A percentile compares a stretch with the other conserved stretches of the same genome.
phyloP scores from a whole-genome alignment of 371 early-diverging fungal genomes.

The Mucor saturninus region DNA sequence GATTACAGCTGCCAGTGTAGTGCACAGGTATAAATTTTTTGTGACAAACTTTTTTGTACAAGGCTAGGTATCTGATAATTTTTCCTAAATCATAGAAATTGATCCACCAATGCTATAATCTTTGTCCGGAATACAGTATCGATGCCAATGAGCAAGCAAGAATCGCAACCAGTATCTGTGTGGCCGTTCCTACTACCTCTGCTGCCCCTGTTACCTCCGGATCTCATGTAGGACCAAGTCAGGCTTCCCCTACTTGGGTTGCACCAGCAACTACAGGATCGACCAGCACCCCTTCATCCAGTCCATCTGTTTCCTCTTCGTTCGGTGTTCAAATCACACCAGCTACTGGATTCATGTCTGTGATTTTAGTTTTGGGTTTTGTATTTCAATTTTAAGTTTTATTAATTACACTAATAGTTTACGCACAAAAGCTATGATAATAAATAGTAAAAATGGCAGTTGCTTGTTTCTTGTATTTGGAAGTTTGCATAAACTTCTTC shows the following conservation, averaged over 20 bases:
- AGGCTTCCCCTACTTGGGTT: slow-evolving; percentile 9
- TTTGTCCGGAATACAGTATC: slow-evolving; percentile 34
- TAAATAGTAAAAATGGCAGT: no score
- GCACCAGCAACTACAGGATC: slow-evolving; percentile 12
- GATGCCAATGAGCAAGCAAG: slow-evolving; percentile 32
- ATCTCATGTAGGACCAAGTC: slow-evolving; percentile 4
- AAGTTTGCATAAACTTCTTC: no score
- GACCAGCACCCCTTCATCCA: slow-evolving; percentile 10
- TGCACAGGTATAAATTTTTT: slow-evolving; percentile 24
- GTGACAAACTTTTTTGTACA: neutral
- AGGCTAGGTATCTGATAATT: neutral
- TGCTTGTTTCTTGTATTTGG: no score
- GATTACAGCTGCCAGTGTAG: slow-evolving; percentile 40
- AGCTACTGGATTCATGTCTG: neutral
- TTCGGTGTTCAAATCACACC: slow-evolving; percentile 1
- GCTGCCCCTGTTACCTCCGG: slow-evolving; percentile 2
- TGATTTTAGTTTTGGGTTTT: neutral
- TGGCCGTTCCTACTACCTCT: slow-evolving; percentile 31
- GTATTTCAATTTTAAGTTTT: slow-evolving; percentile 1
- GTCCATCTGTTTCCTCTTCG: slow-evolving; percentile 10
- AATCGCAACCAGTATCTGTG: slow-evolving; percentile 32
- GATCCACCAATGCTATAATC: slow-evolving; percentile 37
- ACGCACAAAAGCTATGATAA: no score
- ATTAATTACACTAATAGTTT: neutral
- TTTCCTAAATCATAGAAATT: slow-evolving; percentile 15